Percentiles rank a stretch among this genome's conserved stretches.
Evolutionary conservation across 176 grass and related monocot species (phyloP).

Genomic region (Olyra latifolia): DNA sequence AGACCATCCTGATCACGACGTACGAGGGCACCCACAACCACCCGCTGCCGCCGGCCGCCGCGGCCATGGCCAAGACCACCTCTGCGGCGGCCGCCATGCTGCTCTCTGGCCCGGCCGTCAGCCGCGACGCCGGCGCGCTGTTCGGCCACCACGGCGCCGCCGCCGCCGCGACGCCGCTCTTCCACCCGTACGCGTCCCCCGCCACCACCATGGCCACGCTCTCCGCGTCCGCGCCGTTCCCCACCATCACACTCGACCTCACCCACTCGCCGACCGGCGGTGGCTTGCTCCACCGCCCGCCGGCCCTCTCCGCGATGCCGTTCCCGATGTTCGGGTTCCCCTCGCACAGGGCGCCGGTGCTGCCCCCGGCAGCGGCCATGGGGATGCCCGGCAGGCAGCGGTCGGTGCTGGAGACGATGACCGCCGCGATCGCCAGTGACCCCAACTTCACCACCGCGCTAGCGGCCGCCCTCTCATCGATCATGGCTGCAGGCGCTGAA

Average conservation of each 20-base stretch:
- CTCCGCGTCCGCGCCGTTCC: conserved; percentile 78
- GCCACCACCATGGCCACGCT: conserved; percentile 63
- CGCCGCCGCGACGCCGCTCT: conserved; percentile 37
- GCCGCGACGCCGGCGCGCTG: conserved; percentile 43
- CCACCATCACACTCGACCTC: conserved; percentile 79
- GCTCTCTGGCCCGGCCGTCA: conserved; percentile 65
- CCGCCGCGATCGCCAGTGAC: conserved; percentile 66
- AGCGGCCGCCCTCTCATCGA: conserved; percentile 63
- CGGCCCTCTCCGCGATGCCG: neutral
- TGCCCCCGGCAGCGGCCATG: neutral
- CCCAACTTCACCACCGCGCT: conserved; percentile 69
- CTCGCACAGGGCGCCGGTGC: conserved; percentile 16
- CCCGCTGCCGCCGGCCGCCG: conserved; percentile 66
- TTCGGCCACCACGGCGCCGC: conserved; percentile 51
- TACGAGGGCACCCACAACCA: conserved; percentile 93
- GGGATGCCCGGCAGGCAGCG: neutral
- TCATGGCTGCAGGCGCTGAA: conserved; percentile 36
- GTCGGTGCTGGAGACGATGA: conserved; percentile 48
- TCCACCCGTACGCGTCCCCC: conserved; percentile 44
- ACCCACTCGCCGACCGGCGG: conserved; percentile 37
- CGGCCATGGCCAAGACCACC: conserved; percentile 83
- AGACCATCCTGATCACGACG: conserved; percentile 63
- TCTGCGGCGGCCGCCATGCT: conserved; percentile 79
- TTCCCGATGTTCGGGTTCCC: conserved; percentile 46
- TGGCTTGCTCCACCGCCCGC: conserved; percentile 22